Conservation (phyloP, 2,329 filamentous ascomycete genomes). For the Penicillium sp. region DNA sequence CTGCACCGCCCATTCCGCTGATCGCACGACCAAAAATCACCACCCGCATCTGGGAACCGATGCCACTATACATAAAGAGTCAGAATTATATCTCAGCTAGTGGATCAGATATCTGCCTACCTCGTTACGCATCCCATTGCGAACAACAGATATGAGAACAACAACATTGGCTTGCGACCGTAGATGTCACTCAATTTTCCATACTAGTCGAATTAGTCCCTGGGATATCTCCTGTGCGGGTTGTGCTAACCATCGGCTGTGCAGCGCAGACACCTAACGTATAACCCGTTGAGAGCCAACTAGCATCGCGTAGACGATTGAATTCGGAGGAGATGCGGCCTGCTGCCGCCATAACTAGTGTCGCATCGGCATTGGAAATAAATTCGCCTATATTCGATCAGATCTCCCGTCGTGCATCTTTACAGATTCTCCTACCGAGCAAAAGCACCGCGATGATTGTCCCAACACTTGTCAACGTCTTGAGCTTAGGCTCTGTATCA, state of each 20-base stretch:
- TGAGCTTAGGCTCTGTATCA: slow-evolving; percentile 1
- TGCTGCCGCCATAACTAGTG: slow-evolving; percentile 65
- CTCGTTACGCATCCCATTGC: slow-evolving; percentile 46
- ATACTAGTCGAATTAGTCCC: slow-evolving; percentile 38
- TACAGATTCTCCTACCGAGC: slow-evolving; percentile 20
- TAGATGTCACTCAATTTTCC: slow-evolving; percentile 59
- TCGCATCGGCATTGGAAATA: slow-evolving; percentile 62
- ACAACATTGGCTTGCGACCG: slow-evolving; percentile 52
- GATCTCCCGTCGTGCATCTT: neutral
- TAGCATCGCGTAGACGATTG: slow-evolving; percentile 54
- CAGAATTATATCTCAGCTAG: neutral
- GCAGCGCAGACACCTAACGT: slow-evolving; percentile 52
- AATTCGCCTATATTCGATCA: slow-evolving; percentile 53
- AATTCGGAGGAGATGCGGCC: slow-evolving; percentile 62
- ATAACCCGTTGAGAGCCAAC: slow-evolving; percentile 57
- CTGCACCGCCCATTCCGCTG: slow-evolving; percentile 46
- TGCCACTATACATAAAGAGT: slow-evolving; percentile 28
- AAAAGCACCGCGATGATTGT: slow-evolving; percentile 31
- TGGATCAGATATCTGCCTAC: slow-evolving; percentile 11
- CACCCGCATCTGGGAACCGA: slow-evolving; percentile 37
- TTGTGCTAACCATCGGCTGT: slow-evolving; percentile 49
- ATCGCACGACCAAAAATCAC: slow-evolving; percentile 44
- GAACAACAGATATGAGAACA: slow-evolving; percentile 53
- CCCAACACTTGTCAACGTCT: slow-evolving; percentile 17
- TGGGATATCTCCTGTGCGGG: neutral